Percentiles rank a stretch among this genome's conserved stretches.
phyloP scores from a whole-genome alignment of 257 asterid species.

The Solanum virginianum region DNA sequence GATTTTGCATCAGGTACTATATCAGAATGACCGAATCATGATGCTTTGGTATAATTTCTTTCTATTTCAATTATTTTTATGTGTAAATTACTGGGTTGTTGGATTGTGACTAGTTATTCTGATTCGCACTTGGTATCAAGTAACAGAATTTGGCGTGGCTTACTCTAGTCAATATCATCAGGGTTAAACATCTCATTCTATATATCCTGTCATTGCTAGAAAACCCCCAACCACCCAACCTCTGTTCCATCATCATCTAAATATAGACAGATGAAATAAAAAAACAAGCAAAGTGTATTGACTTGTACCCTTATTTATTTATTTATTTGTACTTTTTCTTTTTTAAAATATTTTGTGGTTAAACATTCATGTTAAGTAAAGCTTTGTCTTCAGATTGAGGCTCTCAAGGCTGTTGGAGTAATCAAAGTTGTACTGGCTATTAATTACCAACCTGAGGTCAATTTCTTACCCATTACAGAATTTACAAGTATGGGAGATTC shows the following conservation, averaged over 20 bases:
- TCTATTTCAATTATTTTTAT: background rate
- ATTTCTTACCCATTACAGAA: background rate
- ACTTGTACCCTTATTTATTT: too few relatives aligned
- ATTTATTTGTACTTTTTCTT: too few relatives aligned
- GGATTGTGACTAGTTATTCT: background rate
- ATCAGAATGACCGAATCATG: background rate
- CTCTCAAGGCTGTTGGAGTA: conserved; percentile 71
- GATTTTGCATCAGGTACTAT: conserved; percentile 66
- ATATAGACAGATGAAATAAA: too few relatives aligned
- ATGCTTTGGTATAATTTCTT: background rate
- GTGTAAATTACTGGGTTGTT: background rate
- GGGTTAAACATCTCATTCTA: background rate
- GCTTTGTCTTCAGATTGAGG: conserved; percentile 48
- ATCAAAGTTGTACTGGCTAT: conserved; percentile 80
- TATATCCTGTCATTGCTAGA: background rate
- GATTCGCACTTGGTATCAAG: background rate
- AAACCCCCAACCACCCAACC: too few relatives aligned
- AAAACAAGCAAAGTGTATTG: too few relatives aligned
- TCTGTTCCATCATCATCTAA: too few relatives aligned
- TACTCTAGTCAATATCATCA: background rate
- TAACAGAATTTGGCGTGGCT: background rate
- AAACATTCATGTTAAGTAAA: background rate
- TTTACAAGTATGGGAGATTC: background rate
- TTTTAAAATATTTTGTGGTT: background rate
- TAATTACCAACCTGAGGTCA: conserved; percentile 84